A percentile compares a stretch with the other conserved stretches of the same genome.
Evolutionary conservation across 169 alveolate genomes (phyloP).

Genomic region (Theileria orientalis): DNA sequence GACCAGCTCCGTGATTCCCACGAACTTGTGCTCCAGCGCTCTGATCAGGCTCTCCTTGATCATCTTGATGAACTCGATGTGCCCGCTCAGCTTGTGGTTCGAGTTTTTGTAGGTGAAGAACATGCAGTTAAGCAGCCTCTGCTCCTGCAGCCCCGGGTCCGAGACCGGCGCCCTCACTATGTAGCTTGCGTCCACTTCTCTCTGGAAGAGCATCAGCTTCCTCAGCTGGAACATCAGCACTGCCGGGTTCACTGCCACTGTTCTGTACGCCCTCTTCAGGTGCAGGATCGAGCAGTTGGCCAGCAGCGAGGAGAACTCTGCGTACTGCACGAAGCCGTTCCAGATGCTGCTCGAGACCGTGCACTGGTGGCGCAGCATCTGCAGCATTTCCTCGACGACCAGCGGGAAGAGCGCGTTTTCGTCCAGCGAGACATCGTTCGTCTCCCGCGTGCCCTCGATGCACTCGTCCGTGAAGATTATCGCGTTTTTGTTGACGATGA

Average conservation of each 20-base stretch:
- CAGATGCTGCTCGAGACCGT: conserved; percentile 22
- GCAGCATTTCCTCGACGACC: conserved; percentile 15
- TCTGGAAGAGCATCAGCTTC: conserved; percentile 44
- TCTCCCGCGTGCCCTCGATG: background rate
- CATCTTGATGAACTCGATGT: conserved; percentile 23
- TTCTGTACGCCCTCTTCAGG: conserved; percentile 6
- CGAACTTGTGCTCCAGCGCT: conserved; percentile 36
- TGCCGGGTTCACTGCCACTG: background rate
- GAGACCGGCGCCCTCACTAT: conserved; percentile 24
- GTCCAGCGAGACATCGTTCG: background rate
- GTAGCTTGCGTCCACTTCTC: conserved; percentile 50
- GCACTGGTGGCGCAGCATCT: conserved; percentile 27
- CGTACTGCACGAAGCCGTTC: conserved; percentile 44
- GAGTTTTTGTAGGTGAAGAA: conserved; percentile 6
- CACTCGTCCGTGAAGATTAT: background rate
- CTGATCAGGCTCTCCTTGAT: conserved; percentile 11
- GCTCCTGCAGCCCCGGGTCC: conserved; percentile 14
- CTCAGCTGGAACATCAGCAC: conserved; percentile 42
- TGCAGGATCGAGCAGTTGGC: conserved; percentile 39
- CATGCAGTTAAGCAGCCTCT: conserved; percentile 27
- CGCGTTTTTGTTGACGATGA: conserved; percentile 14
- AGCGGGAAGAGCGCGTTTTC: background rate
- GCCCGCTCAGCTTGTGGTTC: conserved; percentile 17
- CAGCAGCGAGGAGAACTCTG: conserved; percentile 40
- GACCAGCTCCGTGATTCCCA: conserved; percentile 21